A percentile compares a stretch with the other conserved stretches of the same genome.
phyloP scores from a whole-genome alignment of 495 filamentous ascomycete genomes.

The Tuber borchii region DNA sequence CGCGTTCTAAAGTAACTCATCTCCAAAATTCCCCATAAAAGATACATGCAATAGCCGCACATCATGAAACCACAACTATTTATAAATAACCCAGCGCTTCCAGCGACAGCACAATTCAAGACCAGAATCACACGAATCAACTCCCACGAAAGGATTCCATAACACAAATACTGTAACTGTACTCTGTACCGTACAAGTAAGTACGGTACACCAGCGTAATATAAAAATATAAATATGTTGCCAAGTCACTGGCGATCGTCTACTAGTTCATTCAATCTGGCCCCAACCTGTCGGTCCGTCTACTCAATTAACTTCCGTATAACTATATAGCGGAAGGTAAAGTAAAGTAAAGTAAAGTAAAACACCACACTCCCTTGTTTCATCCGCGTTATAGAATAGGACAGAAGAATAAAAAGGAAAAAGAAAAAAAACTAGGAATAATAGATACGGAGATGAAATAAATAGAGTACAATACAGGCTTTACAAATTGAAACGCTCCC shows the following conservation, averaged over 20 bases:
- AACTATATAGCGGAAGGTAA: not conserved
- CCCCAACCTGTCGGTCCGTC: not conserved
- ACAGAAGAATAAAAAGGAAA: not conserved
- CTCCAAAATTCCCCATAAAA: not conserved
- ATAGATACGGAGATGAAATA: not conserved
- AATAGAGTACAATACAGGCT: not conserved
- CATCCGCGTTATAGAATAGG: not conserved
- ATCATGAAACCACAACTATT: not conserved
- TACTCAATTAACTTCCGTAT: not conserved
- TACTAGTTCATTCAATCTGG: not conserved
- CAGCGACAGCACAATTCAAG: not conserved
- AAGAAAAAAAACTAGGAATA: not conserved
- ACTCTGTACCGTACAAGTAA: not conserved
- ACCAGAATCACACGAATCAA: not conserved
- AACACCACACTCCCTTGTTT: not conserved
- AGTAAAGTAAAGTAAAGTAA: not conserved
- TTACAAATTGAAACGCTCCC: not conserved
- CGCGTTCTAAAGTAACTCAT: not conserved
- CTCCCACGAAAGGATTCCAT: not conserved
- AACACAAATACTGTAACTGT: not conserved
- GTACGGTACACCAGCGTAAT: not conserved
- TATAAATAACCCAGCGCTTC: slow-evolving; percentile 3
- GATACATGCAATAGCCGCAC: not conserved
- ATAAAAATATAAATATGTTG: not conserved
- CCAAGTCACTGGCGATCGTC: not conserved